Percentiles rank a stretch among this genome's conserved stretches.
These are phyloP conservation scores for Thermomyces lanuginosus DNA, from an alignment of 2,329 filamentous ascomycete genomes.

Conservation along the genomic window DNA sequence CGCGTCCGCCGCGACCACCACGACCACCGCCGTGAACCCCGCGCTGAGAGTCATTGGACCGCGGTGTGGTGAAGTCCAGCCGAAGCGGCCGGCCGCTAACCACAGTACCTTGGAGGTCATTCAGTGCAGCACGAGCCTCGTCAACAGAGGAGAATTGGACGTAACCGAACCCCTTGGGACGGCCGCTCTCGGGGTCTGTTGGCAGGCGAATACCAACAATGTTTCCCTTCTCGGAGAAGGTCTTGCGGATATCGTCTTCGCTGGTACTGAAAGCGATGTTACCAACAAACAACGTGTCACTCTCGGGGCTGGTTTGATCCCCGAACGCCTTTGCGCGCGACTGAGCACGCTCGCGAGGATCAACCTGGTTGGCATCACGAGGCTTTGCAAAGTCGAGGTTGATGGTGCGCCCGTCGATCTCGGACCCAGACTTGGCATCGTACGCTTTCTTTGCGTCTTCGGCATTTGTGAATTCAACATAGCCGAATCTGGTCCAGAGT, in stretches of 20 bases:
- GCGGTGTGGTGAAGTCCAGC: slow-evolving; percentile 63
- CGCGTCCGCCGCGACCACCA: slow-evolving; percentile 37
- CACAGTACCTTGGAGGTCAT: slow-evolving; percentile 53
- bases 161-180: slow-evolving; percentile 85
- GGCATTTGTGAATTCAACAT: slow-evolving; percentile 64
- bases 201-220: slow-evolving; percentile 73
- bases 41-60: slow-evolving; percentile 34
- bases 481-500: slow-evolving; percentile 49
- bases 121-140: slow-evolving; percentile 61
- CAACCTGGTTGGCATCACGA: slow-evolving; percentile 42
- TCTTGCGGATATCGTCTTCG: slow-evolving; percentile 56
- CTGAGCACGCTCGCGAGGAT: slow-evolving; percentile 47
- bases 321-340: slow-evolving; percentile 44
- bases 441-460: slow-evolving; percentile 55
- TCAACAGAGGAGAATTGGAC: slow-evolving; percentile 69
- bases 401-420: slow-evolving; percentile 57
- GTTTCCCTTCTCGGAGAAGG: slow-evolving; percentile 55
- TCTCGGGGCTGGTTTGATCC: slow-evolving; percentile 62
- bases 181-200: slow-evolving; percentile 69
- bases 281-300: slow-evolving; percentile 77
- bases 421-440: slow-evolving; percentile 55
- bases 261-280: slow-evolving; percentile 76
- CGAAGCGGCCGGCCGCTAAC: slow-evolving; percentile 59
- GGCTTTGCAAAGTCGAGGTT: slow-evolving; percentile 66
- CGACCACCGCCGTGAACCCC: slow-evolving; percentile 33